Percentiles rank a stretch among this genome's conserved stretches.
phyloP scores from a whole-genome alignment of 1,139 yeast genomes.

The Blastobotrys proliferans region DNA sequence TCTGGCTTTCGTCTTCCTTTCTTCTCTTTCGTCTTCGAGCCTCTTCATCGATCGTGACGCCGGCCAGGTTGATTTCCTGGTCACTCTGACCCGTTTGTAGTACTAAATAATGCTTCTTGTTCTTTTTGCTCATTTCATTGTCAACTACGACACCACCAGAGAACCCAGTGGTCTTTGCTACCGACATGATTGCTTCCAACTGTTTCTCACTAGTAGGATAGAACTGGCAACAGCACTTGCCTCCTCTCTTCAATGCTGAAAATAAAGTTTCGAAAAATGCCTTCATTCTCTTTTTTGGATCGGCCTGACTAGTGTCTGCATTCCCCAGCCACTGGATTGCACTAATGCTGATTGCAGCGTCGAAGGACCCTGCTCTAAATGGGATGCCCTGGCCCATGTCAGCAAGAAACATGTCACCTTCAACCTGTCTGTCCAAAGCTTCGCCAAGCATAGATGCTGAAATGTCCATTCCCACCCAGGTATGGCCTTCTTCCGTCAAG shows the following conservation, averaged over 20 bases:
- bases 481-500: slow-evolving; percentile 85
- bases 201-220: slow-evolving; percentile 90
- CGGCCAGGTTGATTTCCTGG: slow-evolving; percentile 64
- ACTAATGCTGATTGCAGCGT: slow-evolving; percentile 92
- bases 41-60: slow-evolving; percentile 72
- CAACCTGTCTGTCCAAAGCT: slow-evolving; percentile 85
- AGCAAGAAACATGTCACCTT: slow-evolving; percentile 84
- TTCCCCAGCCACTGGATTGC: slow-evolving; percentile 98
- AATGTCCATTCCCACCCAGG: slow-evolving; percentile 97
- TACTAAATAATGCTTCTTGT: slow-evolving; percentile 85
- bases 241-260: slow-evolving; percentile 85
- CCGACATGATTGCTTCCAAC: slow-evolving; percentile 66
- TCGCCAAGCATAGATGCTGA: slow-evolving; percentile 95
- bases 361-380: slow-evolving; percentile 93
- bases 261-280: slow-evolving; percentile 84
- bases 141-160: slow-evolving; percentile 94
- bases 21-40: slow-evolving; percentile 42
- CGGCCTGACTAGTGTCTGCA: slow-evolving; percentile 79
- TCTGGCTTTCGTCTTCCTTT: slow-evolving; percentile 65
- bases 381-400: slow-evolving; percentile 96
- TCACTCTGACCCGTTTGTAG: slow-evolving; percentile 79
- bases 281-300: slow-evolving; percentile 80
- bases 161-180: slow-evolving; percentile 94
- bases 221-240: slow-evolving; percentile 95
- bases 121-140: slow-evolving; percentile 88